Percentiles rank a stretch among this genome's conserved stretches.
phyloP scores from a whole-genome alignment of 257 asterid species.

The Lavandula angustifolia region DNA sequence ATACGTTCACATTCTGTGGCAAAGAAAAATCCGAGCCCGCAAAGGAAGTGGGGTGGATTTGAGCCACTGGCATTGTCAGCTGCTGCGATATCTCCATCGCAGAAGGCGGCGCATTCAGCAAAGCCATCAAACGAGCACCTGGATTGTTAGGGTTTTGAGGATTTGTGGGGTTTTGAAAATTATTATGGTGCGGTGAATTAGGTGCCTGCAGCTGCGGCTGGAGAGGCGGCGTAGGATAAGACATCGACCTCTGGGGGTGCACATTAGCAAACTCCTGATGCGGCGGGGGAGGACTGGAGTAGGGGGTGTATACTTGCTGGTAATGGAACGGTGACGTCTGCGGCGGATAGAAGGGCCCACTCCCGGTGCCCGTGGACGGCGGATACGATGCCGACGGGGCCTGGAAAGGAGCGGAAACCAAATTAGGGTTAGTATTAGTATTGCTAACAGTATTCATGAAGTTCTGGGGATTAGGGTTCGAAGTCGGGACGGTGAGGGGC shows the following conservation, averaged over 20 bases:
- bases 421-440: conserved; percentile 43
- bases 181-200: conserved; percentile 44
- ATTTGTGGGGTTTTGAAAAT: conserved; percentile 44
- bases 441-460: conserved; percentile 35
- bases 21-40: conserved; percentile 60
- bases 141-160: conserved; percentile 49
- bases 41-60: conserved; percentile 60
- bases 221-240: conserved; percentile 80
- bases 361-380: conserved; percentile 57
- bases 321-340: conserved; percentile 57
- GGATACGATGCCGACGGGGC: conserved; percentile 82
- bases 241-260: conserved; percentile 80
- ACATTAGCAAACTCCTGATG: conserved; percentile 47
- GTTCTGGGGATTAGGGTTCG: conserved; percentile 57
- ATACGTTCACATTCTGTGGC: conserved; percentile 32
- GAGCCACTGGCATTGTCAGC: conserved; percentile 42
- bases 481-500: conserved; percentile 35
- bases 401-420: conserved; percentile 50
- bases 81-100: conserved; percentile 47
- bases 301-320: conserved; percentile 46
- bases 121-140: conserved; percentile 87
- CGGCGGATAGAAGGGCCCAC: conserved; percentile 52
- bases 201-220: conserved; percentile 58
- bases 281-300: conserved; percentile 41
- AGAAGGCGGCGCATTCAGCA: conserved; percentile 76